These are phyloP conservation scores for Mortierella polycephala DNA, from an alignment of 371 early-diverging fungal genomes.

Conservation along the genomic window DNA sequence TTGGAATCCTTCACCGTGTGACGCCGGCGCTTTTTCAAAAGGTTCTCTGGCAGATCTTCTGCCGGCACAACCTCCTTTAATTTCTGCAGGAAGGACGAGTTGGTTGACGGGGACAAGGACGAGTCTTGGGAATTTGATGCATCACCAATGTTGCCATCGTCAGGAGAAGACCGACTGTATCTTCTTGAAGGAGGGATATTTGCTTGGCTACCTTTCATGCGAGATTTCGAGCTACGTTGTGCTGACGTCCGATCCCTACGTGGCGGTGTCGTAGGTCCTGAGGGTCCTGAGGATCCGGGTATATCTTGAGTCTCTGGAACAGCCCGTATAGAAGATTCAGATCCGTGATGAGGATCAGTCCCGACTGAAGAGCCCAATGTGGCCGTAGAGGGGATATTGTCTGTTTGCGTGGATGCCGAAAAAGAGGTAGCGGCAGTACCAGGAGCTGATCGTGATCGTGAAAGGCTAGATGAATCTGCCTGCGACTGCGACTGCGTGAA, in stretches of 20 bases:
- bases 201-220: too few relatives aligned
- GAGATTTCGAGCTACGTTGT: too few relatives aligned
- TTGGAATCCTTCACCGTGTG: too few relatives aligned
- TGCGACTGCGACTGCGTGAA: conserved; percentile 20
- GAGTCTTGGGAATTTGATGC: too few relatives aligned
- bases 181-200: too few relatives aligned
- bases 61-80: too few relatives aligned
- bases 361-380: background rate
- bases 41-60: too few relatives aligned
- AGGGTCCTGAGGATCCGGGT: background rate
- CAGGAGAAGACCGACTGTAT: too few relatives aligned
- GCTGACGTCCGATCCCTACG: background rate
- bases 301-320: conserved; percentile 1
- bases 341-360: background rate
- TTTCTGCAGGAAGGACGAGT: too few relatives aligned
- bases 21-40: too few relatives aligned
- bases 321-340: background rate
- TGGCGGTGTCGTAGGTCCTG: background rate
- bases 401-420: background rate
- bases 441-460: conserved; percentile 4
- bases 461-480: background rate
- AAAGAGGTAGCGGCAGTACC: background rate
- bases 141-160: too few relatives aligned
- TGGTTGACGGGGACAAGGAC: too few relatives aligned
- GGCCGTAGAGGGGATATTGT: background rate